Conservation (phyloP, 1,139 yeast genomes). For the Hemisphaericaspora lyxosophila region DNA sequence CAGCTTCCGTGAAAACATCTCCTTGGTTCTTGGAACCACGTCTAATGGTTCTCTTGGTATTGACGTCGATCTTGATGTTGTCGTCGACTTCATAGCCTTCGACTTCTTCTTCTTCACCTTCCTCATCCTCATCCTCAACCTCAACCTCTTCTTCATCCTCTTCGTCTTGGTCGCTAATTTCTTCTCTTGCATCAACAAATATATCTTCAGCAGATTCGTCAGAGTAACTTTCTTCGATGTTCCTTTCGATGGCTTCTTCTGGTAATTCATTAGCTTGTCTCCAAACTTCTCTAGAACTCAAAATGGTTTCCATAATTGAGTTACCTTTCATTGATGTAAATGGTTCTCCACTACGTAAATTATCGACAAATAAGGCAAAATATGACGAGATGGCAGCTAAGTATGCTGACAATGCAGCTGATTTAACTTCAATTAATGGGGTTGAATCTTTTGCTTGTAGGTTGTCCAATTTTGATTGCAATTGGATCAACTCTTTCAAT, state of each 20-base stretch:
- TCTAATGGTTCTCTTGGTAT: conserved; percentile 47
- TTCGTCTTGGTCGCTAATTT: conserved; percentile 18
- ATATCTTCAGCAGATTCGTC: conserved; percentile 25
- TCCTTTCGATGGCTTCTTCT: conserved; percentile 11
- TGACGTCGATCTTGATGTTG: conserved; percentile 45
- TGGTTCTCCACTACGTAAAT: conserved; percentile 52
- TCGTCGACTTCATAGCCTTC: conserved; percentile 21
- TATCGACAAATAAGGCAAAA: conserved; percentile 66
- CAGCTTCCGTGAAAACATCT: conserved; percentile 64
- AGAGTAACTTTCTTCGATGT: conserved; percentile 17
- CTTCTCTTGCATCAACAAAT: conserved; percentile 27
- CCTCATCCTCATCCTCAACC: conserved; percentile 20
- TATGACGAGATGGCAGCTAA: conserved; percentile 73
- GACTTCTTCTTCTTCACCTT: conserved; percentile 7
- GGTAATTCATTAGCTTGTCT: conserved; percentile 65
- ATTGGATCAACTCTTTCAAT: conserved; percentile 56
- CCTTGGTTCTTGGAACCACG: conserved; percentile 22
- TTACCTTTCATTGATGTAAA: conserved; percentile 75
- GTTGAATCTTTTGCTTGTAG: conserved; percentile 26
- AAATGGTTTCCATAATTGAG: conserved; percentile 82
- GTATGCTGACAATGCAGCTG: conserved; percentile 72
- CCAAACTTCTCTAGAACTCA: conserved; percentile 87
- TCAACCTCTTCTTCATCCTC: conserved; percentile 16
- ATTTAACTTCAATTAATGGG: conserved; percentile 49
- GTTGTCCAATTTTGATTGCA: conserved; percentile 42